phyloP scores from a whole-genome alignment of 2,329 filamentous ascomycete genomes.

The Pseudogymnoascus verrucosus region DNA sequence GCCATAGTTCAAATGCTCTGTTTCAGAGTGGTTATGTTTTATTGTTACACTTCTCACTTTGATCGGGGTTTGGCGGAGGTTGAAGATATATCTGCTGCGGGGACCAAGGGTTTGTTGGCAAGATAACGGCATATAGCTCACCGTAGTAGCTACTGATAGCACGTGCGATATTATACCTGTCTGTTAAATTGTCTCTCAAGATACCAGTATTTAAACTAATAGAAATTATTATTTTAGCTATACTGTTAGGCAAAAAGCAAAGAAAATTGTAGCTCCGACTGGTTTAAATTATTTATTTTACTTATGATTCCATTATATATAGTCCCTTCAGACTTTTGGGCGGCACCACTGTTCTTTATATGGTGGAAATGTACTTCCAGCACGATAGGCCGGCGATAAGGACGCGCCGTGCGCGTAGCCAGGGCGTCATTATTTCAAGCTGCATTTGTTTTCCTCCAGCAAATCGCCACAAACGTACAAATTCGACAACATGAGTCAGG shows the following conservation, averaged over 20 bases:
- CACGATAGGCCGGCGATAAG: constrained; percentile 4
- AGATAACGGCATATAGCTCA: constrained; percentile 4
- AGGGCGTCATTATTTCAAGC: constrained; percentile 7
- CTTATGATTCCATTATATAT: not conserved
- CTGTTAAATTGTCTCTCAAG: not conserved
- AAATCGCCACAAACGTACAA: constrained; percentile 4
- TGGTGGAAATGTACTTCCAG: not conserved
- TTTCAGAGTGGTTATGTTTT: not conserved
- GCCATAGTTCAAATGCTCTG: constrained; percentile 18
- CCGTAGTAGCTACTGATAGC: constrained; percentile 1
- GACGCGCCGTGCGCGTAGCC: constrained; percentile 3
- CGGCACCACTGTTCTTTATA: not conserved
- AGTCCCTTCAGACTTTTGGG: not conserved
- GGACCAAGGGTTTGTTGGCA: not conserved
- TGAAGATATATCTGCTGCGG: not conserved
- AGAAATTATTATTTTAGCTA: not conserved
- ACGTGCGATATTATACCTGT: not conserved
- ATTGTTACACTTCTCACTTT: constrained; percentile 3
- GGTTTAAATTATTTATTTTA: not conserved
- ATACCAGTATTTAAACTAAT: not conserved
- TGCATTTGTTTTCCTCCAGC: not conserved
- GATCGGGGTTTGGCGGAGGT: not conserved
- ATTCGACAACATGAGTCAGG: constrained; percentile 18
- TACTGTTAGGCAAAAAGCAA: not conserved
- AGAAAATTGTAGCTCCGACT: not conserved